Percentiles rank a stretch among this genome's conserved stretches.
These are phyloP conservation scores for Trichophaea hybrida DNA, from an alignment of 2,329 filamentous ascomycete genomes.

Conservation along the genomic window DNA sequence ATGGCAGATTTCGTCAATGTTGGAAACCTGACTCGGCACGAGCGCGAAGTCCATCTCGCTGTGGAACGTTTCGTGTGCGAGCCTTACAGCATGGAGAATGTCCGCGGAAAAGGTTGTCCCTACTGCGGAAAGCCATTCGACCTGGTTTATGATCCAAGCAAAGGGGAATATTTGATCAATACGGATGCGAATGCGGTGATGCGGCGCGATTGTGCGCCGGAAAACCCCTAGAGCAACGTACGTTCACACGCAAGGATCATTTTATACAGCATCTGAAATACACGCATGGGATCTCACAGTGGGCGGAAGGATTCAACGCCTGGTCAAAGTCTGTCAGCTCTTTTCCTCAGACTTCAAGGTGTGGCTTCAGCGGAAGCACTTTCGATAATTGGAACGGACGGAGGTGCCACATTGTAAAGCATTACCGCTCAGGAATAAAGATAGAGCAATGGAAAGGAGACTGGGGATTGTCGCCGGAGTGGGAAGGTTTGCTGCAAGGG, in stretches of 20 bases:
- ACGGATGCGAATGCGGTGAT: background rate
- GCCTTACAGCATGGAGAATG: background rate
- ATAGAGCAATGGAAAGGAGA: slow-evolving; percentile 1
- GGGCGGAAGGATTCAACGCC: background rate
- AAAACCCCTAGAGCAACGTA: background rate
- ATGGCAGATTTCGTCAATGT: background rate
- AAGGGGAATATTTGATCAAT: background rate
- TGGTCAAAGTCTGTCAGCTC: background rate
- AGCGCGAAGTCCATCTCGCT: background rate
- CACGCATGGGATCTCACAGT: background rate
- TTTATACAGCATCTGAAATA: background rate
- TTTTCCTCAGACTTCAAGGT: background rate
- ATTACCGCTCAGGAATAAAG: background rate
- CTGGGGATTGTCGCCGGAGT: background rate
- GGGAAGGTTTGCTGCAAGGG: background rate
- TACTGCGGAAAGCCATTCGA: background rate
- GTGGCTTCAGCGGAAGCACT: background rate
- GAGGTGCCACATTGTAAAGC: background rate
- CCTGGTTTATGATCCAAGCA: background rate
- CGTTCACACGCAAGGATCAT: background rate
- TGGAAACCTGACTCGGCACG: background rate
- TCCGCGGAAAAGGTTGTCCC: background rate
- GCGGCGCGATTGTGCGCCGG: background rate
- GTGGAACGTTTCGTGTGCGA: background rate
- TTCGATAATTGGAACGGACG: background rate